These are phyloP conservation scores for Lyophyllum semitale DNA, from an alignment of 768 basidiomycete genomes.

Conservation along the genomic window DNA sequence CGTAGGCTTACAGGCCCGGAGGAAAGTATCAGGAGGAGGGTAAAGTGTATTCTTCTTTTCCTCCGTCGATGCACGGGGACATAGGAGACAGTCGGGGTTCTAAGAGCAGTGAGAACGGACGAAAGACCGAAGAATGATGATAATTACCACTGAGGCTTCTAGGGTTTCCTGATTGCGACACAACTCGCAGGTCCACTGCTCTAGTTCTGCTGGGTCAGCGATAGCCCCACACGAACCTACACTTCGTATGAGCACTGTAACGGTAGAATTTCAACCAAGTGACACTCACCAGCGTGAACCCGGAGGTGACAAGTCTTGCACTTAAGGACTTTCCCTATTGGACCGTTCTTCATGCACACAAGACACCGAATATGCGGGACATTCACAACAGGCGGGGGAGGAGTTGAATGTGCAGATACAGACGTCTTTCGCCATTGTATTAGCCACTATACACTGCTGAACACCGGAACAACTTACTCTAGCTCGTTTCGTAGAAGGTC, in stretches of 20 bases:
- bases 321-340: conserved; percentile 74
- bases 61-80: conserved; percentile 61
- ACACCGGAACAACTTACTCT: conserved; percentile 35
- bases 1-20: conserved; percentile 84
- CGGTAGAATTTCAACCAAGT: neutral
- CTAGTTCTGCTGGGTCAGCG: conserved; percentile 61
- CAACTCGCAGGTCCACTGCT: conserved; percentile 85
- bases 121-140: conserved; percentile 1
- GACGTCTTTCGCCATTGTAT: conserved; percentile 39
- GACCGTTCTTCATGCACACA: conserved; percentile 75
- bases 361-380: conserved; percentile 71
- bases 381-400: conserved; percentile 57
- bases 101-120: conserved; percentile 26
- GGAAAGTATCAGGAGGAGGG: conserved; percentile 60
- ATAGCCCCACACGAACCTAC: conserved; percentile 70
- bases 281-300: conserved; percentile 71
- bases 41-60: conserved; percentile 47
- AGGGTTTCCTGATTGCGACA: conserved; percentile 82
- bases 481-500: conserved; percentile 44
- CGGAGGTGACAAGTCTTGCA: conserved; percentile 81
- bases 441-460: neutral
- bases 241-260: neutral
- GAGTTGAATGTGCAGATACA: conserved; percentile 56
- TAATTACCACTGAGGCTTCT: conserved; percentile 78
- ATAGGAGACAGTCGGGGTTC: conserved; percentile 86